Conservation (phyloP, 2,329 filamentous ascomycete species). For the Coniochaeta hoffmannii region DNA sequence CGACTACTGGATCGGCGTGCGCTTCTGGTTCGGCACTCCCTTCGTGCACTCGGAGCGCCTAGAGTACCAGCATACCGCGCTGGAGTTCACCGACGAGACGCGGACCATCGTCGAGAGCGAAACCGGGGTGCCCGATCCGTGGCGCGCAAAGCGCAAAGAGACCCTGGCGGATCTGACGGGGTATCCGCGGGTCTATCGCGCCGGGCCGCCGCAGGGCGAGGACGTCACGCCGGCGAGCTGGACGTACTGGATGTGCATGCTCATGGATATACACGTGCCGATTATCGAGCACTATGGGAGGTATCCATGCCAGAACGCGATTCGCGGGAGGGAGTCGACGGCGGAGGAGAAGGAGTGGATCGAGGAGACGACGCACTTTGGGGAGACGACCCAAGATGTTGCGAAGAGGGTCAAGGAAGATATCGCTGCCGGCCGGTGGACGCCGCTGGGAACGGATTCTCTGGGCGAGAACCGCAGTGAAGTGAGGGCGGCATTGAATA, state of each 20-base stretch:
- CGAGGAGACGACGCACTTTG: constrained; percentile 11
- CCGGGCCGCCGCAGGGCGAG: constrained; percentile 11
- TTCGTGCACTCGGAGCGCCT: constrained; percentile 18
- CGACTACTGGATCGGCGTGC: constrained; percentile 18
- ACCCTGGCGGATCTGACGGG: constrained; percentile 13
- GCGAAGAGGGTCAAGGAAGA: constrained; percentile 11
- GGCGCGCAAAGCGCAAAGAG: constrained; percentile 10
- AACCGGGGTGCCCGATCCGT: constrained; percentile 13
- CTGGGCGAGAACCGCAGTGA: not conserved
- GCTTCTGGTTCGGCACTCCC: constrained; percentile 16
- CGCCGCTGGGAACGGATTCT: constrained; percentile 10
- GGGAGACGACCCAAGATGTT: constrained; percentile 9
- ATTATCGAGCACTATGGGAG: constrained; percentile 18
- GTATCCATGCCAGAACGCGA: constrained; percentile 20
- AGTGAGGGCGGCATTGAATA: not conserved
- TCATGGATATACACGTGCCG: constrained; percentile 20
- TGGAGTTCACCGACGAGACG: constrained; percentile 14
- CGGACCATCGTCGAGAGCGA: constrained; percentile 14
- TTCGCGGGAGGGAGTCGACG: constrained; percentile 14
- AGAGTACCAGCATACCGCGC: constrained; percentile 9
- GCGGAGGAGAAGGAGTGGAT: constrained; percentile 18
- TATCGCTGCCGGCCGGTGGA: constrained; percentile 14
- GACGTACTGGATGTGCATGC: constrained; percentile 17
- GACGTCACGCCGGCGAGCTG: constrained; percentile 12
- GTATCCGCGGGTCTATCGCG: constrained; percentile 12